Conservation (phyloP, 306 rosid species). For the Hippophae tibetana region DNA sequence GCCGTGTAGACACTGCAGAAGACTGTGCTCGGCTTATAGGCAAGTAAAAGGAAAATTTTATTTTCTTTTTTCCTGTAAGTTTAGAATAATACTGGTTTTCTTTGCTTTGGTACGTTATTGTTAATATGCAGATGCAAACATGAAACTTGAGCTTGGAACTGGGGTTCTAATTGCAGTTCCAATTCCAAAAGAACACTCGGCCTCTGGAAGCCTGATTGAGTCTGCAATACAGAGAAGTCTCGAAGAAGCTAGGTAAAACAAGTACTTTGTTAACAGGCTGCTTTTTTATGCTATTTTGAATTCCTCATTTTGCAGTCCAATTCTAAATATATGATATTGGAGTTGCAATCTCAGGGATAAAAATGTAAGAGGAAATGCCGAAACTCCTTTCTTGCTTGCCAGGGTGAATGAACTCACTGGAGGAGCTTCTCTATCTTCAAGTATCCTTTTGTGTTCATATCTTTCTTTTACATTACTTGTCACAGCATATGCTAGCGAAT, state of each 20-base stretch:
- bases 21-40: conserved; percentile 73
- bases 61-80: not conserved
- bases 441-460: conserved; percentile 45
- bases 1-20: conserved; percentile 70
- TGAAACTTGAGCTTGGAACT: conserved; percentile 56
- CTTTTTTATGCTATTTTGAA: not conserved
- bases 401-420: conserved; percentile 70
- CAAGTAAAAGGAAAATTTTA: conserved; percentile 23
- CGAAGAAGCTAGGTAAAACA: conserved; percentile 58
- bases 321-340: not conserved
- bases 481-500: not conserved
- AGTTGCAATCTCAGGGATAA: conserved; percentile 40
- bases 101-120: conserved; percentile 1
- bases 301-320: not conserved
- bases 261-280: not conserved
- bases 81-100: not conserved
- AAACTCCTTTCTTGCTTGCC: conserved; percentile 83
- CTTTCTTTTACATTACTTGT: not conserved
- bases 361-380: conserved; percentile 65
- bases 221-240: conserved; percentile 69
- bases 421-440: conserved; percentile 79
- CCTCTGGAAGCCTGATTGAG: conserved; percentile 72
- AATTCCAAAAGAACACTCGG: conserved; percentile 65
- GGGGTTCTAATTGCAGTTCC: conserved; percentile 84
- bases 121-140: conserved; percentile 48